Base-by-base conservation (phyloP, 352 stramenopile genomes). In the Discostella stelligera region DNA sequence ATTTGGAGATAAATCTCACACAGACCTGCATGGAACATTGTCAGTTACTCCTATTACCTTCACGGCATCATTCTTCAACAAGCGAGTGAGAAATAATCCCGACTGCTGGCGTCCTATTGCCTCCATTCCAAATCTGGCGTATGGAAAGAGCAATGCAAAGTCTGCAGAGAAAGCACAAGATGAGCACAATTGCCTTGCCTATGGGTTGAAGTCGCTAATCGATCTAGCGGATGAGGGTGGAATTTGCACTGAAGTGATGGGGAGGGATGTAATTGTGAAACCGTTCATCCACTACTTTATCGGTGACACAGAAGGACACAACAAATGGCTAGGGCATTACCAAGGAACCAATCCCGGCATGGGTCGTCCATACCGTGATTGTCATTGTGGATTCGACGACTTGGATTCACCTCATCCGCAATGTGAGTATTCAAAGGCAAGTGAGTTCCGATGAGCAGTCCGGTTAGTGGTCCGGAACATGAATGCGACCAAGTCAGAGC, bases 1-100 rank as follows among this genome's bases (percentile, higher is more conserved):
- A 13, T 79, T 79, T 68, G 49, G 53, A 37, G 71, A 79, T 18
- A 70, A 79, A 64, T 72, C 71, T 14, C 62, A 68, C n/a, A 27
- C 52, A 13, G 63, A 68, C 18, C 14, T 49, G 25, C 27, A 71
- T 41, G 71, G 60, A 53, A 6, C 41, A 52, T 30, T 79, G 32
- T 25, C 60, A 41, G 27, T 44, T 10, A 27, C 58, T 50, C 71
- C 71, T 10, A 9, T 79, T 20, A 44, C 55, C 13, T 67, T 73
- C 25, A 67, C 53, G 0, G 37, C 60, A 10, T 46, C 71, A 32
- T 79, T 44, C 18, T 72, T 72, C 25, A 73, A 68, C 14, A 9
- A 72, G 20, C 25, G 30, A 0, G 39, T 62, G 9, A 11, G 61
- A 39, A 71, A 66, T 16, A 56, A 32, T 25, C 18, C 32, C 6